Evolutionary conservation across 176 grass and related monocot genomes (phyloP).

Genomic region (Aegilops tauschii): DNA sequence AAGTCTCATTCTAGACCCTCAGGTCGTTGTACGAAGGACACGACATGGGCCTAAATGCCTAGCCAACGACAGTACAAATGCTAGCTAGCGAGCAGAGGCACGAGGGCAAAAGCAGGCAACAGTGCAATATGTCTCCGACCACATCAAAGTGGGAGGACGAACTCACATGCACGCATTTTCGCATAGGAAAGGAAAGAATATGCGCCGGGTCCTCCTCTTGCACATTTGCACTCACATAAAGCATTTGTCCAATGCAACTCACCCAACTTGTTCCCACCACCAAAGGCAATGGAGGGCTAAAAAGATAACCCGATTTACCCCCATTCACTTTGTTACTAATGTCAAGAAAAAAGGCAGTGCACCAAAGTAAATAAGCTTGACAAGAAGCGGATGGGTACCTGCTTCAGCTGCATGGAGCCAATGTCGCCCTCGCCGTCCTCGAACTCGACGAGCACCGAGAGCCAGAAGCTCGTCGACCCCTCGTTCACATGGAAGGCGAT

Average conservation of each 20-base stretch:
- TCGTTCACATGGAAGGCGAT: conserved; percentile 91
- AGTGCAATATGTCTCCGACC: conserved; percentile 16
- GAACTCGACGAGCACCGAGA: conserved; percentile 90
- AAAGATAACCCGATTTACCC: neutral
- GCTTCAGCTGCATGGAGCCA: conserved; percentile 94
- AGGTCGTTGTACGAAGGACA: neutral
- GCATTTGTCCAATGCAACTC: neutral
- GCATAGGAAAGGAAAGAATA: neutral
- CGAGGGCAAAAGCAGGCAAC: conserved; percentile 21
- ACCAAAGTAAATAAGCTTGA: neutral
- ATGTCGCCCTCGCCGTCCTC: conserved; percentile 94
- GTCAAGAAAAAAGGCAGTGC: too few species aligned
- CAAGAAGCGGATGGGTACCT: conserved; percentile 30
- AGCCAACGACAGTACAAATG: neutral
- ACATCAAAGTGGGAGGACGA: neutral
- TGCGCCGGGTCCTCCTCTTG: conserved; percentile 16
- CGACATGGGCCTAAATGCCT: neutral
- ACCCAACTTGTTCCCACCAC: neutral
- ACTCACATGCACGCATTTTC: conserved; percentile 38
- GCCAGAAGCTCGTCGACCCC: conserved; percentile 90
- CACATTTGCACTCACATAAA: neutral
- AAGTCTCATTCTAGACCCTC: neutral
- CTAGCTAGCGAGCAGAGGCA: neutral
- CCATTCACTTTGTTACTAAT: too few species aligned
- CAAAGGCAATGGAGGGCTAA: neutral